These are phyloP conservation scores for Castanopsis chinensis DNA, from an alignment of 306 rosid species.

Conservation along the genomic window DNA sequence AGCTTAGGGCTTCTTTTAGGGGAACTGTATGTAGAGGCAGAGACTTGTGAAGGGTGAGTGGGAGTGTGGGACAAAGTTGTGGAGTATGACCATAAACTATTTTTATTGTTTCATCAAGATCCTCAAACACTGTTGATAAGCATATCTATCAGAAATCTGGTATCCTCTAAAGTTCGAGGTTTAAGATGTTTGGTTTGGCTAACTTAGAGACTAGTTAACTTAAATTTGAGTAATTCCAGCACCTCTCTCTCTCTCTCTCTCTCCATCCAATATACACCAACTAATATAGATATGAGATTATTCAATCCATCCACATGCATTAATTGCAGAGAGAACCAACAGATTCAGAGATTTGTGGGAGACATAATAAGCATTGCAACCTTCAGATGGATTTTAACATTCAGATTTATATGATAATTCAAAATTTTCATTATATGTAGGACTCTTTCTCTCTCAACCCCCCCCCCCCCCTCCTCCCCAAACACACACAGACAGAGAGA, in stretches of 20 bases:
- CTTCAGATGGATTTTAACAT: neutral
- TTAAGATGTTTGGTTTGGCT: neutral
- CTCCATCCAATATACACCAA: neutral
- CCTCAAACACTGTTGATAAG: neutral
- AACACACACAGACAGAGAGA: neutral
- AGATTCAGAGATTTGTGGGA: neutral
- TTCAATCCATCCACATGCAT: neutral
- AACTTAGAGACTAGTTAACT: no score
- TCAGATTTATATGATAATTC: neutral
- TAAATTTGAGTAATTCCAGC: no score
- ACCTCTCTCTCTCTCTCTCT: neutral
- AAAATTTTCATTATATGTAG: neutral
- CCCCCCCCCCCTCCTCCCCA: neutral
- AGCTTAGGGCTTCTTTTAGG: no score
- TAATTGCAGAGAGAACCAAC: neutral
- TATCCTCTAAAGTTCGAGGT: neutral
- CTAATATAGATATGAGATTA: neutral
- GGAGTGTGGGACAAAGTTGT: no score
- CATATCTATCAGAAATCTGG: neutral
- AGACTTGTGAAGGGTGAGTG: no score
- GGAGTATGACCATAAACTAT: neutral
- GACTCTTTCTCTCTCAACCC: neutral
- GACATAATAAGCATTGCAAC: neutral
- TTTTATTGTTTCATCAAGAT: neutral
- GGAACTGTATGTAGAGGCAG: no score